phyloP scores from a whole-genome alignment of 805 yeast species.

The Cyberlindnera lachancei region DNA sequence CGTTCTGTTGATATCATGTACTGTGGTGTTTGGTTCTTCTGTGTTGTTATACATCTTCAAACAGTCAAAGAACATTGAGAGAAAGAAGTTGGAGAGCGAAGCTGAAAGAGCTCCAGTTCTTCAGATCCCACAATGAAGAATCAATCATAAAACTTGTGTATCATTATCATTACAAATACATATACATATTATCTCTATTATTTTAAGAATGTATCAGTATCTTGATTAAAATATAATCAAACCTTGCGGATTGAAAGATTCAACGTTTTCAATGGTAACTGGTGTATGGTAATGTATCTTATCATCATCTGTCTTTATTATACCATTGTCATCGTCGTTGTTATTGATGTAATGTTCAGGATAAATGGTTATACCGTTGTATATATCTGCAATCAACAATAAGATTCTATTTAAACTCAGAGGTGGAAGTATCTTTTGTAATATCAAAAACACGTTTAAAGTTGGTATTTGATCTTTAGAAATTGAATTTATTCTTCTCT shows the following conservation, averaged over 20 bases:
- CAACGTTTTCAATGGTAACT: no score
- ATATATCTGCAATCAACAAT: constrained; percentile 29
- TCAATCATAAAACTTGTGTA: background rate
- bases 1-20: constrained; percentile 41
- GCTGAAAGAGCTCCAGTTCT: constrained; percentile 52
- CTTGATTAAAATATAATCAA: no score
- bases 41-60: constrained; percentile 23
- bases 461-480: constrained; percentile 27
- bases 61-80: constrained; percentile 36
- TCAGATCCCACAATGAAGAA: constrained; percentile 32
- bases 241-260: no score
- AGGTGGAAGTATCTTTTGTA: constrained; percentile 20
- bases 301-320: no score
- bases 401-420: constrained; percentile 29
- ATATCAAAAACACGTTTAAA: constrained; percentile 30
- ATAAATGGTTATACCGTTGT: background rate
- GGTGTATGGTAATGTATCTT: no score
- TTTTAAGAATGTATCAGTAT: no score
- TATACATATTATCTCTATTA: background rate
- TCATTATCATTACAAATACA: background rate
- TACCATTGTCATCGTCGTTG: no score
- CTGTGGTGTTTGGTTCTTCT: constrained; percentile 33
- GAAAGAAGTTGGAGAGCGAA: constrained; percentile 49
- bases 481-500: background rate
- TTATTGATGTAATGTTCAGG: no score